These are phyloP conservation scores for Tetracladium setigerum DNA, from an alignment of 495 filamentous ascomycete species.

Conservation along the genomic window DNA sequence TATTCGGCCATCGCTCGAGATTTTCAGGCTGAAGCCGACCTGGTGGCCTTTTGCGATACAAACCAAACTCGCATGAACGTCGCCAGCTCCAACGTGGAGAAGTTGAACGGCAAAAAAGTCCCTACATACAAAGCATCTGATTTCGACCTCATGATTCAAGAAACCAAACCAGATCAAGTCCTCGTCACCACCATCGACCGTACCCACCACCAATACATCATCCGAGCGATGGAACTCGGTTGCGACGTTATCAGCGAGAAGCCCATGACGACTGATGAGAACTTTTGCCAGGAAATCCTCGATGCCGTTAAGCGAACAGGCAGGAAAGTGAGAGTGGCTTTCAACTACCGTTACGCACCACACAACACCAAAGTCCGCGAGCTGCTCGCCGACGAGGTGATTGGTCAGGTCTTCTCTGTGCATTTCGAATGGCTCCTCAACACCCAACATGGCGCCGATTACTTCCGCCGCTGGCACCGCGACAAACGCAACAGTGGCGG, in stretches of 20 bases:
- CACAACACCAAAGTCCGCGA: conserved; percentile 44
- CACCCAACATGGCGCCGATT: conserved; percentile 51
- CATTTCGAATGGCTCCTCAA: conserved; percentile 57
- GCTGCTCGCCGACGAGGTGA: conserved; percentile 35
- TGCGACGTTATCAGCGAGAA: conserved; percentile 51
- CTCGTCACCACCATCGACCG: conserved; percentile 54
- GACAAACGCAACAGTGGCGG: conserved; percentile 50
- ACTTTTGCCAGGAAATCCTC: conserved; percentile 42
- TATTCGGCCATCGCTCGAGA: conserved; percentile 44
- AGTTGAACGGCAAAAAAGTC: conserved; percentile 29
- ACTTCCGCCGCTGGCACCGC: conserved; percentile 55
- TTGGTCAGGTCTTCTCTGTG: conserved; percentile 45
- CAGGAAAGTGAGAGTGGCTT: conserved; percentile 35
- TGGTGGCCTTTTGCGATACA: conserved; percentile 44
- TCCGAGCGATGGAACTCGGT: conserved; percentile 46
- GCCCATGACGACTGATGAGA: conserved; percentile 51
- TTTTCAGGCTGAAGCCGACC: conserved; percentile 35
- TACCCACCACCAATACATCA: conserved; percentile 48
- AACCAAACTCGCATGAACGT: conserved; percentile 39
- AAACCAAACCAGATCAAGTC: conserved; percentile 45
- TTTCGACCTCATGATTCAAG: conserved; percentile 46
- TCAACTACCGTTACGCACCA: conserved; percentile 45
- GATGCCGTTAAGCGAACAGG: conserved; percentile 31
- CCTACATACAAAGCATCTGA: conserved; percentile 42
- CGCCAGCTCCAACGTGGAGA: conserved; percentile 29